phyloP scores from a whole-genome alignment of 257 asterid species.

The Salvia splendens region DNA sequence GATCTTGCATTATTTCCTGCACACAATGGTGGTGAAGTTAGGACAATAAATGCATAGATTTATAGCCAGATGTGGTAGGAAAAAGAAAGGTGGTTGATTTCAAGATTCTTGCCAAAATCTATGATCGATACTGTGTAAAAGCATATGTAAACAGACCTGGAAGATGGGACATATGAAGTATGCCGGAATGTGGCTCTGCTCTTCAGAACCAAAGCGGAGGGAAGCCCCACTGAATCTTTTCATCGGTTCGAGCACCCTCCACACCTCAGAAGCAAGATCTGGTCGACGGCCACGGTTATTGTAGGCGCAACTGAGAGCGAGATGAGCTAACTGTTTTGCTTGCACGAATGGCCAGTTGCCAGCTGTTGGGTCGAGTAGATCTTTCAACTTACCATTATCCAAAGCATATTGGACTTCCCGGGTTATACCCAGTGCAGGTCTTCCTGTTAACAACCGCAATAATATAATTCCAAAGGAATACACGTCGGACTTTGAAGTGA shows the following conservation, averaged over 20 bases:
- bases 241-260: constrained; percentile 90
- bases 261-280: constrained; percentile 73
- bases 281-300: constrained; percentile 56
- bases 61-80: neutral
- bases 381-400: constrained; percentile 62
- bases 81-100: neutral
- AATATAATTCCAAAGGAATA: constrained; percentile 82
- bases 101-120: neutral
- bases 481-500: constrained; percentile 78
- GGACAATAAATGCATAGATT: neutral
- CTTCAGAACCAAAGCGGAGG: constrained; percentile 49
- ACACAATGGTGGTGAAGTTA: neutral
- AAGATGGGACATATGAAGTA: constrained; percentile 86
- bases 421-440: constrained; percentile 58
- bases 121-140: neutral
- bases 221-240: constrained; percentile 65
- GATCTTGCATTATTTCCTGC: constrained; percentile 94
- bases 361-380: constrained; percentile 76
- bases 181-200: constrained; percentile 54
- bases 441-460: constrained; percentile 75
- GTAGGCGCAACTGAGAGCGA: constrained; percentile 69
- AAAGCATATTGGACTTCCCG: constrained; percentile 71
- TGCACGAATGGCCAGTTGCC: constrained; percentile 98
- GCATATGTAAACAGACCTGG: constrained; percentile 58
- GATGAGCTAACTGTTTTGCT: constrained; percentile 88